A percentile compares a stretch with the other conserved stretches of the same genome.
Evolutionary conservation across 768 basidiomycete species (phyloP).

Genomic region (Pulveroboletus sp.): DNA sequence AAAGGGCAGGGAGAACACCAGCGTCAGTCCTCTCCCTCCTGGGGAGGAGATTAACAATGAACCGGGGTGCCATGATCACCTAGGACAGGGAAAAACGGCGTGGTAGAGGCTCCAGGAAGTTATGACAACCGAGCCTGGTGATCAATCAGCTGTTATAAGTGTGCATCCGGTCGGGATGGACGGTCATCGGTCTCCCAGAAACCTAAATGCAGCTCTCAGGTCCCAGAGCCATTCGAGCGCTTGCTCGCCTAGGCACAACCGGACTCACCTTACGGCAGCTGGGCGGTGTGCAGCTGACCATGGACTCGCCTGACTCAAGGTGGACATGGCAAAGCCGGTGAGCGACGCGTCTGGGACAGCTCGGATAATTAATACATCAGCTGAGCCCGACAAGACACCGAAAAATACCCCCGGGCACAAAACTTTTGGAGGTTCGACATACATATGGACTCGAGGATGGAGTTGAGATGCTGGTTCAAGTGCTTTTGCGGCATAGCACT

Average conservation of each 20-base stretch:
- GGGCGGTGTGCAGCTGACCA: constrained; percentile 8
- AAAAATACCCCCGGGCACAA: too few species aligned
- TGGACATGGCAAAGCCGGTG: too few species aligned
- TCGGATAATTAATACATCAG: too few species aligned
- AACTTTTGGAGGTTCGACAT: too few species aligned
- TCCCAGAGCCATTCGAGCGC: constrained; percentile 2
- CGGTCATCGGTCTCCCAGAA: background rate
- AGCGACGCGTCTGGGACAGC: too few species aligned
- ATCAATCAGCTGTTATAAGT: constrained; percentile 5
- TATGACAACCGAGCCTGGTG: background rate
- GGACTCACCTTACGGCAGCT: constrained; percentile 16
- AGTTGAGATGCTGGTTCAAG: too few species aligned
- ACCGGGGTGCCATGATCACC: constrained; percentile 25
- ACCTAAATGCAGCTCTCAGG: constrained; percentile 11
- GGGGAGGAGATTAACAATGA: constrained; percentile 47
- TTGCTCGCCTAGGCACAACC: constrained; percentile 13
- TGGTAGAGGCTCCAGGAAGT: background rate
- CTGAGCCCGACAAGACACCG: too few species aligned
- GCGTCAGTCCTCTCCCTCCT: constrained; percentile 38
- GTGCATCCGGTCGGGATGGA: constrained; percentile 3
- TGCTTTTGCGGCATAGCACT: too few species aligned
- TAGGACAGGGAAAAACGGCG: background rate
- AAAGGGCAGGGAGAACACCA: constrained; percentile 40
- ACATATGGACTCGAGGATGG: too few species aligned
- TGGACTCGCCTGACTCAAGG: background rate